phyloP scores from a whole-genome alignment of 2,329 filamentous ascomycete species.

The Fonsecaea pedrosoi region DNA sequence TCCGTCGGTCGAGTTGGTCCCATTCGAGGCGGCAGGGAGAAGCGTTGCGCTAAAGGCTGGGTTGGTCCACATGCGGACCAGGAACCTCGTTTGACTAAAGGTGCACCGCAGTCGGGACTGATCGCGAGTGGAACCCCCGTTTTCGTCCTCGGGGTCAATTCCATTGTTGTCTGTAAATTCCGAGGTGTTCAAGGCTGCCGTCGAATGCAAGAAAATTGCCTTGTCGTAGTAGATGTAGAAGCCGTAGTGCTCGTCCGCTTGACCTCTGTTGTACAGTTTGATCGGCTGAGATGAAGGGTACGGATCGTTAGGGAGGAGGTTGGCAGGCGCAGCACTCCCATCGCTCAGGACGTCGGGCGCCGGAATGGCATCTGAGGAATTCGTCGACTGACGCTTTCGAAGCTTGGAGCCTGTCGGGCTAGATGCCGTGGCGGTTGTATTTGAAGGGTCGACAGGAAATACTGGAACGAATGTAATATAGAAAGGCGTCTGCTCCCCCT shows the following conservation, averaged over 20 bases:
- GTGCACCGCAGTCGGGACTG: conserved; percentile 61
- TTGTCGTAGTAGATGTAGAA: conserved; percentile 94
- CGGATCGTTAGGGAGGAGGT: conserved; percentile 67
- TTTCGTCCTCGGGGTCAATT: conserved; percentile 50
- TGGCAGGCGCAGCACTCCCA: conserved; percentile 74
- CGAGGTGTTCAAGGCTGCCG: conserved; percentile 28
- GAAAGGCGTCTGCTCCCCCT: conserved; percentile 86
- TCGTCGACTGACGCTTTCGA: conserved; percentile 38
- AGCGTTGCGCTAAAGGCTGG: conserved; percentile 45
- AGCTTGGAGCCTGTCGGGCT: conserved; percentile 36
- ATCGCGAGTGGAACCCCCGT: conserved; percentile 58
- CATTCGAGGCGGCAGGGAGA: conserved; percentile 34
- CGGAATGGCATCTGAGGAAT: conserved; percentile 36
- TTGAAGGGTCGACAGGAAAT: conserved; percentile 48
- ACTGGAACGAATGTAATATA: conserved; percentile 74
- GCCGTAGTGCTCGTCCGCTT: conserved; percentile 83
- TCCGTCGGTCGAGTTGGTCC: conserved; percentile 26
- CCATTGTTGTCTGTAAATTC: conserved; percentile 38
- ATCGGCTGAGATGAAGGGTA: conserved; percentile 73
- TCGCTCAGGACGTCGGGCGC: conserved; percentile 48
- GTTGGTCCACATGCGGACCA: conserved; percentile 69
- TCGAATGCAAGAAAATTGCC: conserved; percentile 72
- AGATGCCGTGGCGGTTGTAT: conserved; percentile 25
- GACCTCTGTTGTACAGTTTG: conserved; percentile 81
- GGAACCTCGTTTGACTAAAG: conserved; percentile 66